Evolutionary conservation across 306 rosid genomes (phyloP), one percentile per base, ranked within the genome.

Genomic region (Ochetophila trinervis): DNA sequence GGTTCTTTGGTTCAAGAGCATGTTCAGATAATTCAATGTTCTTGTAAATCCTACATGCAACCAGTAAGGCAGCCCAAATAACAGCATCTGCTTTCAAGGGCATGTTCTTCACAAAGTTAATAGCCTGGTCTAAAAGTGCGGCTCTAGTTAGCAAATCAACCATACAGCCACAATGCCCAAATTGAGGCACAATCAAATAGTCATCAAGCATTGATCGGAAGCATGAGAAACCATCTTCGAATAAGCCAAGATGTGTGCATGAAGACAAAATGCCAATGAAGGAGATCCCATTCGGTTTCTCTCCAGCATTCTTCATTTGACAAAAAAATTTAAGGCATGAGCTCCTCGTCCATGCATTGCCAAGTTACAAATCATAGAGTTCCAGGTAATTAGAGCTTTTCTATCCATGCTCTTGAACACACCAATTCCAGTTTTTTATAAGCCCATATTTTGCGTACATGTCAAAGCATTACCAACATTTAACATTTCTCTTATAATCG

Each of bases 401-500:
- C 45, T 57, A 23, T n/a, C 78, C 83, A 79, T 82, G 76, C 36
- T 53, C 53, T 55, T 76, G 71, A 91, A 91, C 69, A 86, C 86
- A 5, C 63, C 68, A 12, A 86, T 21, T 0, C 95, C 81, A 56
- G n/a, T 69, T 88, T 37, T 76, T 88, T 24, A 88, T 76, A 10
- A 73, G 63, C 30, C 97, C 97, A 64, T 93, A 91, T 84, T 91
- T 91, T 10, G 95, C 87, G 68, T 91, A 84, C 92, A 90, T 85
- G 72, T 77, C 60, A 85, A 63, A 44, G 90, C 79, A 56, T 85
- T 85, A 36, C 92, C 88, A 62, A 91, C n/a, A 79, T 63, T 64
- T 82, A 64, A 87, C 36, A 60, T 84, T 86, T 50, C 74, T 65
- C 57, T 72, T 73, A 58, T 80, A 81, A 53, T 90, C 92, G 40